Evolutionary conservation across 2,329 filamentous ascomycete genomes (phyloP), one percentile per base, ranked within the genome.

Genomic region (Fusarium phyllophilum): DNA sequence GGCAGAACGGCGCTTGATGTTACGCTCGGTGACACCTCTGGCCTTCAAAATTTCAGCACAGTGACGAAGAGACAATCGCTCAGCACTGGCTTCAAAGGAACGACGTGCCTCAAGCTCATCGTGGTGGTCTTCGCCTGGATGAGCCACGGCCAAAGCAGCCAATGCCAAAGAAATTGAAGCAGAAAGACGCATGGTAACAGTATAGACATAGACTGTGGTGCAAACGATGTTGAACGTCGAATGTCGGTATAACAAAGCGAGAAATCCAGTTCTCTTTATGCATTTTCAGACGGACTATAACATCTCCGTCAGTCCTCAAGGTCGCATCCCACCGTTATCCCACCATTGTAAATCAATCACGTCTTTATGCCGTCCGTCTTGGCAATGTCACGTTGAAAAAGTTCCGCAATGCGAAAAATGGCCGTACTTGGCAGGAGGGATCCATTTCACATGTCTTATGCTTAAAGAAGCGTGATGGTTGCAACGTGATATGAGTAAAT

Each of bases 31-130:
- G 14, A 85, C 74, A 31, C 86, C 87, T 10, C 86, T 83, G 20
- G 84, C 83, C 73, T 82, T 83, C 20, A 89, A 81, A 70, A 83
- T 83, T 2, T 82, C 78, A 17, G 85, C 78, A 74, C 87, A 89
- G 74, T 88, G 85, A 42, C 76, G 78, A 10, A 89, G 79, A 22
- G 85, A 84, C 8, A 66, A 24, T 22, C 59, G 8, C 33, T 66
- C 62, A 6, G 59, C 33, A 15, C n/a, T 45, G 10, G 59, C 60
- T 29, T 66, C 62, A 5, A 66, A 66, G 7, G 59, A 39, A 1
- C 46, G 59, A 29, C 62, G 62, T 8, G 34, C 12, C 6, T 64
- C 26, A 41, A 66, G 62, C 46, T 66, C 59, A 46, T 66, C 59
- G 10, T 34, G 39, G 4, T 66, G 62, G 6, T 64, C 62, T n/a